Conservation (phyloP, 169 alveolate genomes). For the Neospora caninum region DNA sequence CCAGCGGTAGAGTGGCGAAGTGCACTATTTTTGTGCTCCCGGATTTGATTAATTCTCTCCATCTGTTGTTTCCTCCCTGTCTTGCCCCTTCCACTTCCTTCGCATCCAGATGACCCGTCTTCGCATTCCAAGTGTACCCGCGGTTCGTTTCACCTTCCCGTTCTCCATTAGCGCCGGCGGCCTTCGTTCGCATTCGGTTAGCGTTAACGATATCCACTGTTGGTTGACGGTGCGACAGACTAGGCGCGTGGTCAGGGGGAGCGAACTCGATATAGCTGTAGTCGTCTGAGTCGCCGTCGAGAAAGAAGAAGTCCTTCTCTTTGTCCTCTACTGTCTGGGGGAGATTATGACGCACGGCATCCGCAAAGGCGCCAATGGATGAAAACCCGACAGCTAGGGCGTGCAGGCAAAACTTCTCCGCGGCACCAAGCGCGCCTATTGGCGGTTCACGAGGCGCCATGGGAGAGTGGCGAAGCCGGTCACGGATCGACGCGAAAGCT, state of each 20-base stretch:
- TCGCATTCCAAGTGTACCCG: background rate
- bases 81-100: background rate
- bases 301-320: background rate
- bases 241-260: background rate
- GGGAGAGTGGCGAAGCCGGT: background rate
- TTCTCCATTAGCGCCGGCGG: background rate
- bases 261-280: too few species aligned
- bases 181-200: too few species aligned
- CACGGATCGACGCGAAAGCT: background rate
- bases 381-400: constrained; percentile 13
- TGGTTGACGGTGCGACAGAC: background rate
- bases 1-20: background rate
- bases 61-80: background rate
- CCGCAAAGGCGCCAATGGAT: background rate
- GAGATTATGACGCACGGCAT: constrained; percentile 15
- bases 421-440: background rate
- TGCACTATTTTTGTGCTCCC: background rate
- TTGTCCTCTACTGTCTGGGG: background rate
- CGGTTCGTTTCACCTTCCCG: background rate
- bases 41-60: background rate
- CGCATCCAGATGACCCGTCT: background rate
- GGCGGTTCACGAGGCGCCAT: background rate
- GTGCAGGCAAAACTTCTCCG: constrained; percentile 7
- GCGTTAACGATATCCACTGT: too few species aligned
- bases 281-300: background rate